Evolutionary conservation across 257 asterid genomes (phyloP), one percentile per base, ranked within the genome.

Genomic region (Haberlea rhodopensis): DNA sequence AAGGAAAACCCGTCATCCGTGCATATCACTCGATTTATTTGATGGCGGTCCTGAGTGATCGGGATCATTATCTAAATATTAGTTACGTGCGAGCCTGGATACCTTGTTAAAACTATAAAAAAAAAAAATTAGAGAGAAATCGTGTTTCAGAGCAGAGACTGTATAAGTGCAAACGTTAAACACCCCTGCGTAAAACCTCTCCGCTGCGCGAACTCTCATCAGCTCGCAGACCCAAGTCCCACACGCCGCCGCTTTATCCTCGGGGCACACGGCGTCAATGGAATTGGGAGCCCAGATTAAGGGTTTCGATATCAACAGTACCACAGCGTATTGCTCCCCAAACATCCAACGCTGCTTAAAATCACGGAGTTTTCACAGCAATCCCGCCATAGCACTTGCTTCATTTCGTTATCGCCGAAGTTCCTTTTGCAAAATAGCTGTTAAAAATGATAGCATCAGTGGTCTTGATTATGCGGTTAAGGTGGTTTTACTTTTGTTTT

Each of bases 221-320:
- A 37, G 46, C 46, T 37, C 46, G 46, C 46, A 37, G 46, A 5
- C 46, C 46, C 46, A 37, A 32, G 9, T 19, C 62, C 6, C 46
- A 56, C 32, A 54, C 63, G 63, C 75, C 70, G 55, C 26, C 45
- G 21, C 57, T 31, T 28, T 8, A 66, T 51, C 24, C 16, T 48
- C 10, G 9, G 64, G 18, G 18, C 18, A 37, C 46, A 37, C 53
- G 19, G 15, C 8, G 23, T 29, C 16, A 26, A 78, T 82, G 91
- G 88, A 85, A 24, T 63, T 82, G 23, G 74, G 77, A 13, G 60
- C 81, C 8, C 34, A 43, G 65, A 60, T 68, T 49, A 66, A 29
- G 53, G 65, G 68, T 61, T 63, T 74, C 24, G 51, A 58, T 63
- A 7, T 70, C 23, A 76, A 60, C 3, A 43, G 6, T 24, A 68